phyloP scores from a whole-genome alignment of 129 eudicot genomes.

The Oenanthe sinensis region DNA sequence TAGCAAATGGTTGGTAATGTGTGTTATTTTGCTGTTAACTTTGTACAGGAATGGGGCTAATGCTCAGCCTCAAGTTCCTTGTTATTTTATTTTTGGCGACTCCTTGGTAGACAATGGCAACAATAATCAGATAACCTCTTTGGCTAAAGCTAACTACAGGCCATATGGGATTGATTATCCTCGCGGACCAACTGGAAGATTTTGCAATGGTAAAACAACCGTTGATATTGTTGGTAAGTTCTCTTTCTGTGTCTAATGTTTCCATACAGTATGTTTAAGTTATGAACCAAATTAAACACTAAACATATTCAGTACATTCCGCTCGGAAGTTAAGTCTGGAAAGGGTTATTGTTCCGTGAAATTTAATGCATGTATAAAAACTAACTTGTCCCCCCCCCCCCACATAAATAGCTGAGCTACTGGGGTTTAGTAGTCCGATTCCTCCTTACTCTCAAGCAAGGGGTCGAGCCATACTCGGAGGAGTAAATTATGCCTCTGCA shows the following conservation, averaged over 20 bases:
- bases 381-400: neutral
- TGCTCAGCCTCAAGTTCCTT: conserved; percentile 15
- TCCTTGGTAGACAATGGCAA: conserved; percentile 19
- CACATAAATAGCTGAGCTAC: conserved; percentile 45
- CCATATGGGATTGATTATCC: conserved; percentile 21
- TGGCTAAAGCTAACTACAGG: conserved; percentile 15
- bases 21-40: neutral
- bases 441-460: conserved; percentile 51
- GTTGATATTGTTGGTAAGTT: conserved; percentile 14
- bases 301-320: neutral
- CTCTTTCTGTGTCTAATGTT: neutral
- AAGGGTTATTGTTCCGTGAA: neutral
- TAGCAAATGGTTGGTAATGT: conserved; percentile 10
- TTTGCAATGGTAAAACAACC: conserved; percentile 12
- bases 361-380: neutral
- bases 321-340: neutral
- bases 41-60: neutral
- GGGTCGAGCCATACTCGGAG: conserved; percentile 42
- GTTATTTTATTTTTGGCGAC: conserved; percentile 18
- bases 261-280: neutral
- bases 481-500: conserved; percentile 82
- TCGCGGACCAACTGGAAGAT: conserved; percentile 16
- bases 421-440: conserved; percentile 58
- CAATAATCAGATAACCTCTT: conserved; percentile 8
- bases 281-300: neutral